Evolutionary conservation across 176 grass and related monocot species (phyloP), one percentile per base, ranked within the genome.

Genomic region (Thalia dealbata): DNA sequence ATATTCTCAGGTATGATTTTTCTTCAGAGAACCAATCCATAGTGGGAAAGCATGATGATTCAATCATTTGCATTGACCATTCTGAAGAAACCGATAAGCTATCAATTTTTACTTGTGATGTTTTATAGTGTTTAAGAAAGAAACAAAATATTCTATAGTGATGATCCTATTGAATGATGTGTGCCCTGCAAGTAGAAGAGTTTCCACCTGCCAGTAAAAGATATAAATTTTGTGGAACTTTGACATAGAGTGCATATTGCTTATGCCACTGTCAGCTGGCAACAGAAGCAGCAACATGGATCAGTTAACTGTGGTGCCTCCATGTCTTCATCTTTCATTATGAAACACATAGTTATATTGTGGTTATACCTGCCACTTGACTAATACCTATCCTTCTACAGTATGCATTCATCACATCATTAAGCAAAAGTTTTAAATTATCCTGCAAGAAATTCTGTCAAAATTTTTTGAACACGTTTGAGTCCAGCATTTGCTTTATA

Each of bases 1-100:
- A 78, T 69, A 82, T 80, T 76, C 9, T 77, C 77, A 90, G 84
- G 87, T 90, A 87, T 75, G 78, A 90, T 25, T 85, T 93, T 60
- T 64, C 61, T 84, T 89, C 87, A 76, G 81, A 79, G 61, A 55
- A 59, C 61, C 78, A 85, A 58, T 79, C 67, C 60, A 75, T 56
- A 16, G 74, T 90, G 23, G 87, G 82, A 15, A 58, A 78, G 59
- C 87, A 89, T 61, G 76, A 67, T 45, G 77, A 93, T 73, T 83
- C 45, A 14, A 55, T 80, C 61, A 54, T 56, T 41, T 85, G 79
- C 70, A 80, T 84, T 70, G 87, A 87, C 22, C 89, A 80, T 32
- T 82, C 84, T 26, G 71, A 52, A 24, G 72, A 69, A 23, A 81
- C 91, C 21, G 75, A 84, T 93, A 80, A 62, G 73, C 21, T 22